Percentiles rank a stretch among this genome's conserved stretches.
These are phyloP conservation scores for Talaromyces sp. DNA, from an alignment of 2,329 filamentous ascomycete species.

Conservation along the genomic window DNA sequence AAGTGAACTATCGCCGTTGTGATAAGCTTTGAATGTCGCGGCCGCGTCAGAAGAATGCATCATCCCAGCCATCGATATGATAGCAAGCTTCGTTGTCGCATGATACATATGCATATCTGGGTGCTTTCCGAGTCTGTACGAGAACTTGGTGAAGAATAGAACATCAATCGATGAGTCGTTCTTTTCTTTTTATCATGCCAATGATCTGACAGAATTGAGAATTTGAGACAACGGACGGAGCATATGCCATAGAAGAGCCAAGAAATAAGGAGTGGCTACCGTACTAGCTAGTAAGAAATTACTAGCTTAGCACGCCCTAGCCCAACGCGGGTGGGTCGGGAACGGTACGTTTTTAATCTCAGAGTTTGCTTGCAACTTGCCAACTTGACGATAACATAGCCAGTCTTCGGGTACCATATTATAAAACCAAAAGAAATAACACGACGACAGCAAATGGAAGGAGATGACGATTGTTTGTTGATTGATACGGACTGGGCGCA, in stretches of 20 bases:
- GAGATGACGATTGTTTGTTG: background rate
- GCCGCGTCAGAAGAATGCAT: constrained; percentile 12
- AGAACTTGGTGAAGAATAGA: background rate
- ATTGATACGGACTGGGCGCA: background rate
- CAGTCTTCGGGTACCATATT: background rate
- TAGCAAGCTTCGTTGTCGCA: background rate
- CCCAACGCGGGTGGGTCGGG: background rate
- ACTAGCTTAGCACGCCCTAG: background rate
- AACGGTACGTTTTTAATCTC: background rate
- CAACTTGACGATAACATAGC: background rate
- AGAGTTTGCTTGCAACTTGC: background rate
- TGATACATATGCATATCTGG: background rate
- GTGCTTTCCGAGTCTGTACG: background rate
- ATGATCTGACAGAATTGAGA: background rate
- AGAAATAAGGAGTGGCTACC: constrained; percentile 9
- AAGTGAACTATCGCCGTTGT: background rate
- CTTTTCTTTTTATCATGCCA: background rate
- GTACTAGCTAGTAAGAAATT: background rate
- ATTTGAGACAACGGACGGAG: background rate
- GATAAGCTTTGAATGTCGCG: background rate
- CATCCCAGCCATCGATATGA: background rate
- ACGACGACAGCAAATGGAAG: background rate
- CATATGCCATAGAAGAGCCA: background rate
- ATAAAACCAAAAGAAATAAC: background rate
- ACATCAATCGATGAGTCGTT: background rate